phyloP scores from a whole-genome alignment of 495 filamentous ascomycete genomes.

The Penicillium longicatenatum region DNA sequence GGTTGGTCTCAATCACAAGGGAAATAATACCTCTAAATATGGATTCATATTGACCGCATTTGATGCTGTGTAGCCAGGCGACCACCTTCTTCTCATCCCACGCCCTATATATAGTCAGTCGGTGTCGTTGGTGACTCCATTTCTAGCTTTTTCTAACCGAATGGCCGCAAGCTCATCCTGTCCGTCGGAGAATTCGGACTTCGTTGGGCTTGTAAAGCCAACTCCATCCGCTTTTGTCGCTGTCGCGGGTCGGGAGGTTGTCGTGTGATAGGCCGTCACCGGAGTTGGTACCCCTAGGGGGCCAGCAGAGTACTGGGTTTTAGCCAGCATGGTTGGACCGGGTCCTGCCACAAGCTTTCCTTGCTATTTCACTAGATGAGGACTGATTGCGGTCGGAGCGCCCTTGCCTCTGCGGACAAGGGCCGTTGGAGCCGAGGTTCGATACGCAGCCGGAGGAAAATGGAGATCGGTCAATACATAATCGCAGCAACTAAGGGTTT shows the following conservation, averaged over 20 bases:
- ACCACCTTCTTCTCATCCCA: constrained; percentile 94
- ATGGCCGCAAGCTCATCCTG: constrained; percentile 61
- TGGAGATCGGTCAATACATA: constrained; percentile 24
- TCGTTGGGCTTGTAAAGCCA: constrained; percentile 81
- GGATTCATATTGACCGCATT: constrained; percentile 89
- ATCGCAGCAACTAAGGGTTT: constrained; percentile 11
- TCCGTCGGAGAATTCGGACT: constrained; percentile 90
- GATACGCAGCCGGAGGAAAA: constrained; percentile 11
- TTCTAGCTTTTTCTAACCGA: constrained; percentile 44
- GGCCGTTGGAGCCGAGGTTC: constrained; percentile 12
- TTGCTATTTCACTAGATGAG: not conserved
- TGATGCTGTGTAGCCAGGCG: constrained; percentile 86
- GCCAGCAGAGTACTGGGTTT: constrained; percentile 70
- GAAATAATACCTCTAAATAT: constrained; percentile 71
- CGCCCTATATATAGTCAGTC: constrained; percentile 46
- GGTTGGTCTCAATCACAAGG: not conserved
- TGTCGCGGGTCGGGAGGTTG: constrained; percentile 52
- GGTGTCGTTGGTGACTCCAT: not conserved
- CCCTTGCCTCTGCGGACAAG: constrained; percentile 17
- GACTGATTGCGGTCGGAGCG: constrained; percentile 4
- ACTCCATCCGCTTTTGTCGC: constrained; percentile 58
- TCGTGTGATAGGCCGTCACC: constrained; percentile 54
- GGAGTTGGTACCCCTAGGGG: constrained; percentile 56
- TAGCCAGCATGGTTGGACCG: constrained; percentile 72
- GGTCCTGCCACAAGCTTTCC: constrained; percentile 1